Base-by-base conservation (phyloP, 352 stramenopile species). In the Sclerospora graminicola region DNA sequence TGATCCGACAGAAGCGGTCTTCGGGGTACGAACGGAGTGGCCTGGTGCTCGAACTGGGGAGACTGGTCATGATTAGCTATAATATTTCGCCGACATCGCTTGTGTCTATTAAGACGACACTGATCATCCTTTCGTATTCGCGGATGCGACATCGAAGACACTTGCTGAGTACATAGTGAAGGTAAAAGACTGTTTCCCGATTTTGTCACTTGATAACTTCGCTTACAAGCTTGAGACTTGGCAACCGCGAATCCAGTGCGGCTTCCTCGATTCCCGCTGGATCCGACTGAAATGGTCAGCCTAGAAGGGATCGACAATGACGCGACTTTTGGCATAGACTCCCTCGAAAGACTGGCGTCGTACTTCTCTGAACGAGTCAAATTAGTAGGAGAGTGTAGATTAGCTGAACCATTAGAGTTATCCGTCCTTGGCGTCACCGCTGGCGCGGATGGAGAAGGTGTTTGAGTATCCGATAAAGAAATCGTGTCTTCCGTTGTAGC, bases 31-130 rank as follows among this genome's bases (percentile, higher is more conserved):
- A 33, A 8, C 9, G 13, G 8, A 19, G 4, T 14, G 28, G 24
- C 15, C 28, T 31, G 31, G 20, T 48, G 47, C 28, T 60, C 45
- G 10, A 54, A 57, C 33, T 57, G 51, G 51, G 42, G 38, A 21
- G 38, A 53, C 29, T 47, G 8, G 32, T 18, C 14, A 28, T 29
- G 24, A 10, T 28, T 34, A 4, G 28, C 41, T 3, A 50, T 29
- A 16, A 44, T 41, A 4, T 57, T 41, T 27, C 29, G 27, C 26
- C 45, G 50, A 35, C 48, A 36, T 41, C 50, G 41, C 26, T 63
- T 60, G n/a, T 51, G 43, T 0, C 8, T 6, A 33, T 43, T 27
- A 15, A 2, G 8, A 30, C 20, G 30, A 4, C 14, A 16, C 8
- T 51, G 14, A n/a, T 19, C 47, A 14, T 45, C 32, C 4, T 27